Conservation (phyloP, 768 basidiomycete genomes). For the Panus rudis region DNA sequence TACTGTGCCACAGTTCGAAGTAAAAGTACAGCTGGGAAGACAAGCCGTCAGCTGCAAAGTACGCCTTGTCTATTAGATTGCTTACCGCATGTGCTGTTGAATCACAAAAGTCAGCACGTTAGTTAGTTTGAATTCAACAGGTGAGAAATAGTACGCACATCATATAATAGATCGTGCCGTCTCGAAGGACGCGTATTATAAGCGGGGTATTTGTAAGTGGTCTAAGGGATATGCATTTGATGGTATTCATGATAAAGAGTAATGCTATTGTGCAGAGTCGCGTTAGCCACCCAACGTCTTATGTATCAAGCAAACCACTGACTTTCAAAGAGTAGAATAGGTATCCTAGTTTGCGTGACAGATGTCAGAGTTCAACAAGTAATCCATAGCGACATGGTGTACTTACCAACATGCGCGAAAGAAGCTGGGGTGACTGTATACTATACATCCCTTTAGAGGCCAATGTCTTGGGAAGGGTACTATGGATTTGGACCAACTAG, state of each 20-base stretch:
- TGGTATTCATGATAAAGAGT: background rate
- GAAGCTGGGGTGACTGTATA: background rate
- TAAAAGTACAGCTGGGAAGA: background rate
- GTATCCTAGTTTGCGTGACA: background rate
- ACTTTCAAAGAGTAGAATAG: background rate
- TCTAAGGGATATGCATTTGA: background rate
- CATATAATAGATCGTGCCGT: background rate
- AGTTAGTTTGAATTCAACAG: too few species aligned
- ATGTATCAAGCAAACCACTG: too few species aligned
- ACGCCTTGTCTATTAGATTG: too few species aligned
- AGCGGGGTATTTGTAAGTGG: background rate
- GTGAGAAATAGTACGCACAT: background rate
- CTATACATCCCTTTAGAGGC: background rate
- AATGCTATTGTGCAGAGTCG: background rate
- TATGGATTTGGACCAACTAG: background rate
- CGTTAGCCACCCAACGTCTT: too few species aligned
- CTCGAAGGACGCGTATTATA: background rate
- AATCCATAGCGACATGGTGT: background rate
- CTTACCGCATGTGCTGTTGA: background rate
- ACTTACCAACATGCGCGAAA: background rate
- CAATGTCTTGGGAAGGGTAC: background rate
- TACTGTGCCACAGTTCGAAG: background rate
- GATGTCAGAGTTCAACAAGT: background rate
- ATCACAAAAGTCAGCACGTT: background rate
- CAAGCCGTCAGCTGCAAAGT: background rate